Base-by-base conservation (phyloP, 208 protist genomes). In the Wallacemonas collosoma region DNA sequence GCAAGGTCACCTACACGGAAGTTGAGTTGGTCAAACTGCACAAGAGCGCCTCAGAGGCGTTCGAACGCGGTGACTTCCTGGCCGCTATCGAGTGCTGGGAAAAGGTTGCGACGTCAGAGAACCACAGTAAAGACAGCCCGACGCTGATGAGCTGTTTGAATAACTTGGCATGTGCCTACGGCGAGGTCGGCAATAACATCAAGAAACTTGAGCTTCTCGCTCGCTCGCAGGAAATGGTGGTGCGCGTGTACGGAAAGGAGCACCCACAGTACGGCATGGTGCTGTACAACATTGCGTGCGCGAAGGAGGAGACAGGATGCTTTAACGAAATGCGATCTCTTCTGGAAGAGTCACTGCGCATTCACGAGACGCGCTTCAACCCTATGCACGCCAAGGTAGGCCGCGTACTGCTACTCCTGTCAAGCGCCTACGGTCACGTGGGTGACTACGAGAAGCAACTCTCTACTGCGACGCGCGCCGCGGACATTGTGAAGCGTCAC, bases 211-310 rank as follows among this genome's bases (percentile, higher is more conserved):
- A 87, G 68, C 70, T 96, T 41, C 88, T 96, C 65, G 82, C 90
- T 70, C 80, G 77, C 12, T 91, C 87, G 41, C 79, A 67, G 12
- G 60, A 87, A 17, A 83, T 95, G 62, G 88, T 95, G 38, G 48
- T 69, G 63, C 7, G 71, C 7, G 75, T 88, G 12, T 94, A 95
- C 78, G 89, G 92, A 61, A 73, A 45, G 41, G 80, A 90, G 36
- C 92, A 96, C 74, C 92, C 88, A 68, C 92, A 96, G 82, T 96
- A 94, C 74, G 89, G 79, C 5, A 89, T 94, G 87, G 85, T 93
- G 50, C 70, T 96, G 8, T 95, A 91, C 71, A 93, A 95, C 73
- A 85, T 94, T 73, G 92, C 92, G 47, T 87, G 84, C 47, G 88
- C 88, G 11, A 80, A 93, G 56, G 89, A 93, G 51, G 92, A 94